These are phyloP conservation scores for Lentinus brumalis DNA, from an alignment of 768 basidiomycete genomes.

Conservation along the genomic window DNA sequence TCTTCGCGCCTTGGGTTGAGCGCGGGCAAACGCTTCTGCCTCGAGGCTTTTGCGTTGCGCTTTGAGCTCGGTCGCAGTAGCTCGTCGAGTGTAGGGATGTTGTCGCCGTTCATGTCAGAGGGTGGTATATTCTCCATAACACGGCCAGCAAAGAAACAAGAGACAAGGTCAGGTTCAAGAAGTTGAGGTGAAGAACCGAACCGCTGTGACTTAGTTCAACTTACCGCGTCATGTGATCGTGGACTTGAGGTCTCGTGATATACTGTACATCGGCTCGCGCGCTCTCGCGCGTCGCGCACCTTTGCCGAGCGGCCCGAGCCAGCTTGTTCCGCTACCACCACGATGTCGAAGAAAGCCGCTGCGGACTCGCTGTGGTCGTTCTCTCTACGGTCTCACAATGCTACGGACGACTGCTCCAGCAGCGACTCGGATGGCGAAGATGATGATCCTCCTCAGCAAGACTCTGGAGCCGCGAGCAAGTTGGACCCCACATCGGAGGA, in stretches of 20 bases:
- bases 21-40: slow-evolving; percentile 20
- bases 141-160: neutral
- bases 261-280: neutral
- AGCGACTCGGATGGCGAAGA: slow-evolving; percentile 20
- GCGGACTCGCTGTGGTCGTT: slow-evolving; percentile 33
- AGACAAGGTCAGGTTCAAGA: neutral
- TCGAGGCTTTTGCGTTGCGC: slow-evolving; percentile 23
- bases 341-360: neutral
- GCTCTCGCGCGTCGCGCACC: neutral
- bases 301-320: slow-evolving; percentile 6
- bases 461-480: neutral
- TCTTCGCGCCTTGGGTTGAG: slow-evolving; percentile 5
- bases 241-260: neutral
- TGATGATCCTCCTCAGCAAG: neutral
- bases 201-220: neutral
- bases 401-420: slow-evolving; percentile 26
- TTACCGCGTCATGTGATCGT: slow-evolving; percentile 15
- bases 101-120: slow-evolving; percentile 12
- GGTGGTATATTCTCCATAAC: slow-evolving; percentile 20
- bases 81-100: slow-evolving; percentile 17
- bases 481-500: slow-evolving; percentile 24
- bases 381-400: slow-evolving; percentile 24
- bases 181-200: slow-evolving; percentile 9
- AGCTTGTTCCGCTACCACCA: neutral
- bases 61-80: slow-evolving; percentile 7